phyloP scores from a whole-genome alignment of 768 basidiomycete genomes.

The Kwoniella heveanensis region DNA sequence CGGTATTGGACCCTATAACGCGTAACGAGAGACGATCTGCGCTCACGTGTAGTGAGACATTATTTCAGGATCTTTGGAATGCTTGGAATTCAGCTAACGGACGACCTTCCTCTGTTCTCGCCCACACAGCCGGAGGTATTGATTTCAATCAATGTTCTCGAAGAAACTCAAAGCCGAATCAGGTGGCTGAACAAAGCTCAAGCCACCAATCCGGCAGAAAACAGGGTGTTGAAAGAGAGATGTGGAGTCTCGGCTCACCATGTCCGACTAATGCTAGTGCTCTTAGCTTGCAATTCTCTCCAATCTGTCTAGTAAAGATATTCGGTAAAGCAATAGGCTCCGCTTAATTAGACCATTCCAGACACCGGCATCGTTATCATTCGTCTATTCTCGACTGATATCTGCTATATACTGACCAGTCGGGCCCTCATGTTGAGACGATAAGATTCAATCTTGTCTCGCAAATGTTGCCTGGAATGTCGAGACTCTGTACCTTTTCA shows the following conservation, averaged over 20 bases:
- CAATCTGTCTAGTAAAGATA: slow-evolving; percentile 2
- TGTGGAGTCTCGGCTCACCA: too few species aligned
- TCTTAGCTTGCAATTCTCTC: neutral
- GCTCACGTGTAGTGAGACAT: slow-evolving; percentile 7
- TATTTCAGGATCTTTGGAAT: neutral
- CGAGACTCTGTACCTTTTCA: neutral
- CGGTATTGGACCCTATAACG: neutral
- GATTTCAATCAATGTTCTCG: neutral
- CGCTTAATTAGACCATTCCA: neutral
- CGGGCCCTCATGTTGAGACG: neutral
- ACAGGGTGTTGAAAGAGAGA: neutral
- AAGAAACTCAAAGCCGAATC: neutral
- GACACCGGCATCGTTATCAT: neutral
- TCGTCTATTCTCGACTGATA: neutral
- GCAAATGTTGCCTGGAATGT: neutral
- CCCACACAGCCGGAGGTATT: too few species aligned
- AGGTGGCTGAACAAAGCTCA: neutral
- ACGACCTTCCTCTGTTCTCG: too few species aligned
- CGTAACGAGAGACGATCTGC: slow-evolving; percentile 3
- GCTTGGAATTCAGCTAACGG: neutral
- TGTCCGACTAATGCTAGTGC: neutral
- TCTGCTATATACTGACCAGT: neutral
- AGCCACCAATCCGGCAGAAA: neutral
- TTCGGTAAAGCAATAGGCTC: neutral
- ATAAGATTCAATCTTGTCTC: slow-evolving; percentile 14